Base-by-base conservation (phyloP, 345 rosid genomes). In the Anacardium occidentale region DNA sequence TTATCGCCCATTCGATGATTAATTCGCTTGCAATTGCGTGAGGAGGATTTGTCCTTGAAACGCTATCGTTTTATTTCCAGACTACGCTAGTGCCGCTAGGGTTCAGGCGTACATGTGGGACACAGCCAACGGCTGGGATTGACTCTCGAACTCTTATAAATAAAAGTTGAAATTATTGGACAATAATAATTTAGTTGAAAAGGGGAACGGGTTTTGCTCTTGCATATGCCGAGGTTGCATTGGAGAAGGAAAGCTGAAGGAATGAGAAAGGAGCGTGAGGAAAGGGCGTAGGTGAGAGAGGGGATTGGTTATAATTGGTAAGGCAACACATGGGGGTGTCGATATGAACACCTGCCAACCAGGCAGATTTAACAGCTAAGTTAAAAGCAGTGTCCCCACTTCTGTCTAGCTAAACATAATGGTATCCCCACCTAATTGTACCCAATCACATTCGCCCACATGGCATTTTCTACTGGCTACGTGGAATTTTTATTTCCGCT, bases 261-360 rank as follows among this genome's bases (percentile, higher is more conserved):
- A 69, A 9, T 22, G 4, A 15, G 0, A 9, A 2, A 2, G 54
- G 64, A 37, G 53, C 54, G 34, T 2, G 9, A n/a, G 10, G 0
- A 26, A 7, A 40, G 0, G n/a, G 2, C 15, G 20, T 26, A 2
- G 34, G 47, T 53, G 5, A 53, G 10, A 18, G 3, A 7, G 44
- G 0, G 66, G 64, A 50, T 40, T 29, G 32, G 32, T 29, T 29
- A 2, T 29, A 29, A 29, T 29, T 7, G 63, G 1, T 8, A 68
- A 65, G 77, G 75, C 76, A 80, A 83, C 84, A 80, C 84, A 83
- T 83, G 87, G 78, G 32, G n/a, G 13, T 75, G 83, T 75, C 79
- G 83, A 76, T 72, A 79, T 73, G 87, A 68, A 7, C 73, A 66
- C 85, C 84, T 80, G 86, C 87, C 87, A 86, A 86, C 82, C 84